Conservation (phyloP, 371 early-diverging fungal species). For the Catenaria anguillulae region DNA sequence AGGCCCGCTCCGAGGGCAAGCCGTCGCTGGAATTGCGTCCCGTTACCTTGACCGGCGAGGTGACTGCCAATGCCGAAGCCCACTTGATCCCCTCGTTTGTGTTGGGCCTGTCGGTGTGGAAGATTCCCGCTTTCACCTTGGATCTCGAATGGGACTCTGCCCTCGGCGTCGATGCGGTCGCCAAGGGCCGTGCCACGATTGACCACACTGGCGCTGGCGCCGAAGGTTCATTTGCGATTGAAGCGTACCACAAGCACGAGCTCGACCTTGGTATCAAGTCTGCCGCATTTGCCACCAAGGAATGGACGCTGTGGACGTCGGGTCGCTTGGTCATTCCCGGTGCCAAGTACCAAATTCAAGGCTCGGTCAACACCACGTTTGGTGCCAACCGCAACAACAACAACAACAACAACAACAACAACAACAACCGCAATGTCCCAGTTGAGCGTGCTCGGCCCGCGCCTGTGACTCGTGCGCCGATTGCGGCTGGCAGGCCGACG, state of each 20-base stretch:
- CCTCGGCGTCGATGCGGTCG: conserved; percentile 1
- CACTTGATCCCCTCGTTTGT: conserved; percentile 7
- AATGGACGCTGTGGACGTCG: not conserved
- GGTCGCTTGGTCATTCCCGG: not conserved
- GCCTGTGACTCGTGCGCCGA: too few relatives aligned
- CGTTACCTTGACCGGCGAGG: not conserved
- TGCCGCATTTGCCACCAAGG: conserved; percentile 2
- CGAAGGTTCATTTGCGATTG: not conserved
- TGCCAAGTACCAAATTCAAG: too few relatives aligned
- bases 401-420: too few relatives aligned
- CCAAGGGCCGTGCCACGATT: not conserved
- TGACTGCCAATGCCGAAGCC: not conserved
- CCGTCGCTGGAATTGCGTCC: not conserved
- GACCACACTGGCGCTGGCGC: not conserved
- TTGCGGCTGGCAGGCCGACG: too few relatives aligned
- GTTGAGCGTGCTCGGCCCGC: too few relatives aligned
- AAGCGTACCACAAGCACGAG: not conserved
- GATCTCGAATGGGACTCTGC: not conserved
- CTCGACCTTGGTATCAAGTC: not conserved
- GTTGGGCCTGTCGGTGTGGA: not conserved
- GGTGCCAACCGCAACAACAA: too few relatives aligned
- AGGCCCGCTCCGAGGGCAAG: not conserved
- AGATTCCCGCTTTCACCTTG: not conserved
- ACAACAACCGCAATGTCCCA: too few relatives aligned
- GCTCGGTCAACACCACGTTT: too few relatives aligned